Evolutionary conservation across 768 basidiomycete species (phyloP), one percentile per base, ranked within the genome.

Genomic region (Artomyces pyxidatus): DNA sequence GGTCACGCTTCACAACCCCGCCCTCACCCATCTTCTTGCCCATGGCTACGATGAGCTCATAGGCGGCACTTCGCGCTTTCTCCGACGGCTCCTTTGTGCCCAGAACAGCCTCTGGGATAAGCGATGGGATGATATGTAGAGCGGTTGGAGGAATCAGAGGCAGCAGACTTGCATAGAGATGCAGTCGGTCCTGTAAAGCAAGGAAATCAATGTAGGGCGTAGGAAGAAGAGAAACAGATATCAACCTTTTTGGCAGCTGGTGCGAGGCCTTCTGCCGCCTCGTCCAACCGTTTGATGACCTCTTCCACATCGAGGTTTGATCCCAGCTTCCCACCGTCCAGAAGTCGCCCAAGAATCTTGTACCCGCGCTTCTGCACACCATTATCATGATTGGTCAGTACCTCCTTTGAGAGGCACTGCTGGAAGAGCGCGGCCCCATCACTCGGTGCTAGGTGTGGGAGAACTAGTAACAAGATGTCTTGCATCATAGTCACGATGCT

Each of bases 11-110:
- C 27, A 97, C 88, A 8, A 83, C 68, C 29, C 95, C 96, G 12
- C 95, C 96, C 48, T 74, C 67, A 27, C 73, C 75, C 92, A 98
- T 96, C 69, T 93, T 96, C 58, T 73, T 73, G 2, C 90, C 96
- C 92, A 99, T 95, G 6, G 80, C 77, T 10, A 98, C 77, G 43
- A 98, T 74, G 39, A 96, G 67, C 11, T 94, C 90, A 62, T 95
- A 99, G 1, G 94, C 93, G 4, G 85, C 90, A 44, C 74, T 75
- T 42, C 96, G 77, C 0, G 93, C 84, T 60, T 89, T 92, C 63
- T 93, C 92, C 28, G 95, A 95, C 3, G 93, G 89, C 62, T 99
- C 95, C 64, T 99, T 99, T 11, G 94, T 97, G 1, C 89, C 92
- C 23, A 99, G 70, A 8, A 98, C 88, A 12, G 88, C 89, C 68